Evolutionary conservation across 768 basidiomycete genomes (phyloP).

Genomic region (Tephrocybe sp.): DNA sequence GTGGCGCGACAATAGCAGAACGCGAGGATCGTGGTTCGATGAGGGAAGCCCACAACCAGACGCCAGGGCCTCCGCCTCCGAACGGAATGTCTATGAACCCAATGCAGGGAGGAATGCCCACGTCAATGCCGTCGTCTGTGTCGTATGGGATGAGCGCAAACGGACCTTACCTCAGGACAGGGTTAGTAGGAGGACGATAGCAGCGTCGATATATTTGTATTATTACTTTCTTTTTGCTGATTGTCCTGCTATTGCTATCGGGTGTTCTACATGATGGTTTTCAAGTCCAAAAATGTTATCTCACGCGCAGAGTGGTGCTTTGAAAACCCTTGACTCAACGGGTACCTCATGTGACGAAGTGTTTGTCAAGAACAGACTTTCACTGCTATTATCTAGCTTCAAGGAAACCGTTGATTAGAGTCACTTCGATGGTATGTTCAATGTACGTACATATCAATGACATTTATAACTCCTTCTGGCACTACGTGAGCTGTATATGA

Average conservation of each 20-base stretch:
- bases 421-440: no score
- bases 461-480: no score
- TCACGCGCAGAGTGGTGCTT: no score
- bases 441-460: no score
- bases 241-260: constrained; percentile 20
- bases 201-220: constrained; percentile 25
- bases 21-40: constrained; percentile 64
- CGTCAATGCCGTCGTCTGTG: constrained; percentile 46
- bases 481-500: no score
- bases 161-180: constrained; percentile 66
- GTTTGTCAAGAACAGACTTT: no score
- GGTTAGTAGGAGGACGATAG: constrained; percentile 56
- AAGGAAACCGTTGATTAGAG: no score
- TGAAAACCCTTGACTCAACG: no score
- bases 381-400: no score
- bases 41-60: constrained; percentile 57
- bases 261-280: constrained; percentile 10
- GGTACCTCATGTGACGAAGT: no score
- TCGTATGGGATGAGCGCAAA: constrained; percentile 59
- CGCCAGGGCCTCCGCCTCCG: constrained; percentile 46
- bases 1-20: constrained; percentile 81
- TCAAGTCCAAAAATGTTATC: no score
- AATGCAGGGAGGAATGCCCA: constrained; percentile 42
- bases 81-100: constrained; percentile 52
- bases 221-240: constrained; percentile 5